Evolutionary conservation across 768 basidiomycete species (phyloP).

Genomic region (Tulasnella calospora): DNA sequence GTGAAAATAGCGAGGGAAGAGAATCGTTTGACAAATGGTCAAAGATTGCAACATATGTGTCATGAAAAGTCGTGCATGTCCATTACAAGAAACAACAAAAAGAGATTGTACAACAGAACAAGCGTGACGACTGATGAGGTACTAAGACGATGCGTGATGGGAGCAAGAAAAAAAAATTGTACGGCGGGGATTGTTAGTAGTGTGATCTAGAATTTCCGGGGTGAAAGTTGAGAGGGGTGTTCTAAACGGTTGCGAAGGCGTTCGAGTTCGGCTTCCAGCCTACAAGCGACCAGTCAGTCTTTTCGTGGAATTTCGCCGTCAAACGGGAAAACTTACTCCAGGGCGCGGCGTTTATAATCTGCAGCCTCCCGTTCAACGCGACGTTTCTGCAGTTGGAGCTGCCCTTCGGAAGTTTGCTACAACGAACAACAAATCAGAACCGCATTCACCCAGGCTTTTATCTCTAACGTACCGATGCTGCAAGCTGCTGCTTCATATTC

Average conservation of each 20-base stretch:
- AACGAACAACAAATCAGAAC: slow-evolving; percentile 17
- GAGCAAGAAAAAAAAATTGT: neutral
- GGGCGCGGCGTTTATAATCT: slow-evolving; percentile 64
- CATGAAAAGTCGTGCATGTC: neutral
- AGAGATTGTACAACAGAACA: neutral
- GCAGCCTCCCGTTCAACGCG: slow-evolving; percentile 70
- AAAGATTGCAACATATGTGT: neutral
- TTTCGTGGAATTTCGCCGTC: neutral
- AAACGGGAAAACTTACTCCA: slow-evolving; percentile 47
- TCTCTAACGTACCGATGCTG: slow-evolving; percentile 51
- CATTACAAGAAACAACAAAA: neutral
- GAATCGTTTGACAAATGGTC: too few species aligned
- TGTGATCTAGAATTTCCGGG: neutral
- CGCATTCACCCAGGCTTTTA: slow-evolving; percentile 14
- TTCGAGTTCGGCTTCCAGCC: slow-evolving; percentile 65
- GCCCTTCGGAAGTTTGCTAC: slow-evolving; percentile 63
- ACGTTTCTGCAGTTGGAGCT: slow-evolving; percentile 65
- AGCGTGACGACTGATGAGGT: neutral
- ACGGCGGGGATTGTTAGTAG: neutral
- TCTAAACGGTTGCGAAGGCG: slow-evolving; percentile 58
- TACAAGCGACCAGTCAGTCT: slow-evolving; percentile 32
- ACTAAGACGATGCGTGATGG: neutral
- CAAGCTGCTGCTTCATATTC: slow-evolving; percentile 54
- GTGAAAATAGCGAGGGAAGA: too few species aligned
- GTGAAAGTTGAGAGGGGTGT: slow-evolving; percentile 39